Base-by-base conservation (phyloP, 768 basidiomycete genomes). In the Collybia sordida region DNA sequence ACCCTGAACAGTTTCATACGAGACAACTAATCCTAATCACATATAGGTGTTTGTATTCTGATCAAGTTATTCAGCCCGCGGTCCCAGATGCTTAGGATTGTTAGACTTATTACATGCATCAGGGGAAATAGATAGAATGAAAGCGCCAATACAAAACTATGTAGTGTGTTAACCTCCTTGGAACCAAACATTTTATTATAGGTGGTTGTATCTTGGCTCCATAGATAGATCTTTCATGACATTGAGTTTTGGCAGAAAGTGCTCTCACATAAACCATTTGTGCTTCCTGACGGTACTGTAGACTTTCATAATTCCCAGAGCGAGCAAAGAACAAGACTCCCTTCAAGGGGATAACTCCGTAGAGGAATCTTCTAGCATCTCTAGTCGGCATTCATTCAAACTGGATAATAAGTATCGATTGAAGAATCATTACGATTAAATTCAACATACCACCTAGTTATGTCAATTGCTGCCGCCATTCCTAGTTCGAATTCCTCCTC, bases 401-500 rank as follows among this genome's bases (percentile, higher is more conserved):
- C 86, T 88, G 45, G 7, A 6, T 9, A 24, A 38, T 41, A 21
- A 50, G 17, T 46, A 15, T 39, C 23, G 39, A 21, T 47, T 39
- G 25, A 43, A 37, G 42, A 25, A 15, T 14, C 17, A 24, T 28
- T 18, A 18, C 19, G 31, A 27, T 15, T 31, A 47, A 22, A 23
- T n/a, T 17, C 1, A 15, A 54, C 83, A 51, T 49, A 88, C 90
- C 80, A 77, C 53, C 70, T 74, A 59, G 78, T 71, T 31, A 93
- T 86, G 57, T 80, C 78, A 37, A 73, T 65, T 2, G 81, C 85
- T 6, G 86, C 86, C 25, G 68, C 67, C 58, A 88, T 74, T 5
- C 87, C 89, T 2, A 77, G 59, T 42, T 76, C 70, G 61, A 83
- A 91, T 65, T 91, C 90, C 28, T 71, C 73, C 62, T 88, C 86